These are phyloP conservation scores for Puccinellia tenuiflora DNA, from an alignment of 176 grass and related monocot genomes.

Conservation along the genomic window DNA sequence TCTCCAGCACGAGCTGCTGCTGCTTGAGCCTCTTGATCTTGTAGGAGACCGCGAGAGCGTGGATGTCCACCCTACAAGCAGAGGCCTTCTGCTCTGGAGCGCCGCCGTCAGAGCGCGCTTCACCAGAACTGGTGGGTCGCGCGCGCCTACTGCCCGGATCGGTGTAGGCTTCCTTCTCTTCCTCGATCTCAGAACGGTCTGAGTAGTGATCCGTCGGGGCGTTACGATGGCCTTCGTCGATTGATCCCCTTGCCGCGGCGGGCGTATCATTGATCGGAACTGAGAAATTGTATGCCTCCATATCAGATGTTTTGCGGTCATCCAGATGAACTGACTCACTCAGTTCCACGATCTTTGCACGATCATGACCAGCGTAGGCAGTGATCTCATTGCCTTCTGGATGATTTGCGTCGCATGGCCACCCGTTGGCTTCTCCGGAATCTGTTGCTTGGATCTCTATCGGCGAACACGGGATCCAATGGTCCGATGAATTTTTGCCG, in stretches of 20 bases:
- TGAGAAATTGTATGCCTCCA: background rate
- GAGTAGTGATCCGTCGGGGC: background rate
- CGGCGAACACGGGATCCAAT: background rate
- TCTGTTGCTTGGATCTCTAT: background rate
- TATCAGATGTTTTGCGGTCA: background rate
- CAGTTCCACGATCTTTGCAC: slow-evolving; percentile 14
- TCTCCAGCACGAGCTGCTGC: slow-evolving; percentile 60
- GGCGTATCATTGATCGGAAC: background rate
- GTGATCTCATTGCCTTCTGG: background rate
- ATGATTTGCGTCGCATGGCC: too few species aligned
- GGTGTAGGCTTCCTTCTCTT: slow-evolving; percentile 51
- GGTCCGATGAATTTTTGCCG: background rate
- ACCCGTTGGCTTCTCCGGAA: background rate
- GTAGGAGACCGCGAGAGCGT: slow-evolving; percentile 76
- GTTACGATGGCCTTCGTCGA: background rate
- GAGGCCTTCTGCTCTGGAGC: slow-evolving; percentile 21
- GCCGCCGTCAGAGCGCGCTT: background rate
- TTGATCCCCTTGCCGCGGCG: background rate
- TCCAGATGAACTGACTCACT: slow-evolving; percentile 12
- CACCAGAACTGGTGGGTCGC: slow-evolving; percentile 7
- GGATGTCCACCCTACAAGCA: slow-evolving; percentile 65
- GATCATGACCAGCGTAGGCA: background rate
- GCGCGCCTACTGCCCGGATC: slow-evolving; percentile 26
- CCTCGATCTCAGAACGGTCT: slow-evolving; percentile 37
- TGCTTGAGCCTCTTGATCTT: slow-evolving; percentile 94